A percentile compares a stretch with the other conserved stretches of the same genome.
Evolutionary conservation across 2,329 filamentous ascomycete species (phyloP).

Genomic region (Fusarium fracticaudum): DNA sequence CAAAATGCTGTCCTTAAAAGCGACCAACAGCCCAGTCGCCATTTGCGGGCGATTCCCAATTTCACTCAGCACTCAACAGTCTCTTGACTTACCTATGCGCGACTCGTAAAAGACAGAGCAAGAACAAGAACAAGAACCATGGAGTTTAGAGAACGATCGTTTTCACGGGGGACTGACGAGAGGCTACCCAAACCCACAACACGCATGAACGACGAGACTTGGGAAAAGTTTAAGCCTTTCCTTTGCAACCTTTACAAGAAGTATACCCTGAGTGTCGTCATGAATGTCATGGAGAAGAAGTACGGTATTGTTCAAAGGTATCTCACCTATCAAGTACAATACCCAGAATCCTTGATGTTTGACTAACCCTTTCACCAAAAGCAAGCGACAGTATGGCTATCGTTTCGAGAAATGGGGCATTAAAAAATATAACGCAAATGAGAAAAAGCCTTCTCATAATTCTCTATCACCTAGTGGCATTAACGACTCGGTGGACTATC

Average conservation of each 20-base stretch:
- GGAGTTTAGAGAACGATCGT: slow-evolving; percentile 12
- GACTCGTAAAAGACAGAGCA: neutral
- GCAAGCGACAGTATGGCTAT: slow-evolving; percentile 46
- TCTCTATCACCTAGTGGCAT: slow-evolving; percentile 1
- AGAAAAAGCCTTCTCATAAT: slow-evolving; percentile 20
- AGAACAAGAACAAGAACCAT: neutral
- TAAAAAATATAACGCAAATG: slow-evolving; percentile 41
- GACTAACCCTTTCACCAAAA: slow-evolving; percentile 15
- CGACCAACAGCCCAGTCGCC: neutral
- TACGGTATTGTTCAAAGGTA: slow-evolving; percentile 36
- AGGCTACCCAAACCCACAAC: slow-evolving; percentile 28
- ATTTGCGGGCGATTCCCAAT: neutral
- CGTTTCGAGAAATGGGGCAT: slow-evolving; percentile 42
- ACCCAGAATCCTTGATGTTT: neutral
- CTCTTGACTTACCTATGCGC: neutral
- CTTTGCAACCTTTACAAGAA: slow-evolving; percentile 34
- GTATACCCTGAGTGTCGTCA: slow-evolving; percentile 36
- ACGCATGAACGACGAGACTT: slow-evolving; percentile 37
- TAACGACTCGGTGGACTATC: neutral
- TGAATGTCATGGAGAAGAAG: slow-evolving; percentile 30
- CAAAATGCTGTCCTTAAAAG: slow-evolving; percentile 24
- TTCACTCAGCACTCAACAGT: neutral
- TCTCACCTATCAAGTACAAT: neutral
- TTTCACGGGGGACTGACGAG: slow-evolving; percentile 14
- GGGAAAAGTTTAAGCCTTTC: slow-evolving; percentile 33